Evolutionary conservation across 129 eudicot species (phyloP).

Genomic region (Saposhnikovia divaricata): DNA sequence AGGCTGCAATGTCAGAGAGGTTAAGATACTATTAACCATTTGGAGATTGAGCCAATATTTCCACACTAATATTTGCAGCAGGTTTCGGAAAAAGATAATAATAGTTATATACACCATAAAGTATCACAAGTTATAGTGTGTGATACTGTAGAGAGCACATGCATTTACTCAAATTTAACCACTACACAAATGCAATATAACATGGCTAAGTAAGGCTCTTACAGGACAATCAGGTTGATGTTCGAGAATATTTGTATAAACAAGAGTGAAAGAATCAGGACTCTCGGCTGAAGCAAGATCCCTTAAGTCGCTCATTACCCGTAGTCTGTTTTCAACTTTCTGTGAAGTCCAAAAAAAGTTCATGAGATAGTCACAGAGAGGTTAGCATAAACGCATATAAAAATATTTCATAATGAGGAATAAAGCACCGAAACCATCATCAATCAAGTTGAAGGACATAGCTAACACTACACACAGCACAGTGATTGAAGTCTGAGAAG

Average conservation of each 20-base stretch:
- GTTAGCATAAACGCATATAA: not conserved
- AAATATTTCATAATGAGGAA: not conserved
- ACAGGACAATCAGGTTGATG: constrained; percentile 98
- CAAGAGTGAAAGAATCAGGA: constrained; percentile 94
- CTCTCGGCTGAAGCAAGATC: constrained; percentile 98
- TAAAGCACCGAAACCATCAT: not conserved
- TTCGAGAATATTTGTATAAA: constrained; percentile 84
- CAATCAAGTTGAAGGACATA: not conserved
- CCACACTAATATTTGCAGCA: not conserved
- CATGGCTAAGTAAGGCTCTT: constrained; percentile 24
- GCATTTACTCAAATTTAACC: not conserved
- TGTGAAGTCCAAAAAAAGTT: constrained; percentile 22
- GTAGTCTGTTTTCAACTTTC: constrained; percentile 88
- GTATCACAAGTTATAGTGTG: not conserved
- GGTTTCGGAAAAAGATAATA: not conserved
- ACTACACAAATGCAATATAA: not conserved
- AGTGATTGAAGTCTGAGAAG: not conserved
- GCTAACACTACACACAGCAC: not conserved
- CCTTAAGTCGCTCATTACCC: constrained; percentile 68
- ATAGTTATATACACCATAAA: not conserved
- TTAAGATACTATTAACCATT: constrained; percentile 2
- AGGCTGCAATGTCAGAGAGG: constrained; percentile 42
- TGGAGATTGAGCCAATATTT: not conserved
- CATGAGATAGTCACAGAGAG: not conserved
- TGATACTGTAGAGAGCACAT: not conserved